Base-by-base conservation (phyloP, 352 stramenopile species). In the Pythium vanterpoolii region DNA sequence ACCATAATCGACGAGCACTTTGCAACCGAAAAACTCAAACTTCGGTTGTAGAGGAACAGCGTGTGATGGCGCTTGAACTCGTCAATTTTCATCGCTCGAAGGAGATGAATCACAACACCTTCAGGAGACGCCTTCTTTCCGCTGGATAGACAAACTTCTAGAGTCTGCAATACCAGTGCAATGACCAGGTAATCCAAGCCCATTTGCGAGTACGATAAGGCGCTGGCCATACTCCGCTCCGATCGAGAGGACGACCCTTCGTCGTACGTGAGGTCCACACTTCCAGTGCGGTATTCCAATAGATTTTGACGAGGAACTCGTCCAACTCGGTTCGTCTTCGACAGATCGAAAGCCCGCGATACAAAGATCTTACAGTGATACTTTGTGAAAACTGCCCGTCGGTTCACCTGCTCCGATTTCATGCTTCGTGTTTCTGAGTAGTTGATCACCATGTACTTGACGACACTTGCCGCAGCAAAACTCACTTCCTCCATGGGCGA, bases 401-500 rank as follows among this genome's bases (percentile, higher is more conserved):
- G 83, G 58, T 95, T 95, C 39, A 84, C 78, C 11, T 81, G 86
- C 58, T 95, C 86, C 2, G 84, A 90, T 60, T 92, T 95, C 56
- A 93, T 76, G 43, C 83, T 95, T 31, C 79, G 72, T 21, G 84
- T 90, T 59, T 90, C 82, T n/a, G 86, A 93, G 68, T 93, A 95
- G 64, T 95, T 95, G 59, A 95, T 79, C 42, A 92, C 83, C 86
- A 95, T 93, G 56, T 90, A 93, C 72, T 93, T 93, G 65, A 95
- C 79, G 49, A 92, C 86, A 31, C 77, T 82, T 6, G 86, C 79
- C 4, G 86, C 83, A 23, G 86, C 83, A 60, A 95, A 90, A 50
- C 81, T 90, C 19, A 95, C 86, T 59, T 95, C 86, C 34, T 92
- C 81, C 63, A 90, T 85, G 0, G 86, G 86, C 13, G 86, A 93